Evolutionary conservation across 2,329 filamentous ascomycete genomes (phyloP), one percentile per base, ranked within the genome.

Genomic region (Coccinonectria pachysandricola): DNA sequence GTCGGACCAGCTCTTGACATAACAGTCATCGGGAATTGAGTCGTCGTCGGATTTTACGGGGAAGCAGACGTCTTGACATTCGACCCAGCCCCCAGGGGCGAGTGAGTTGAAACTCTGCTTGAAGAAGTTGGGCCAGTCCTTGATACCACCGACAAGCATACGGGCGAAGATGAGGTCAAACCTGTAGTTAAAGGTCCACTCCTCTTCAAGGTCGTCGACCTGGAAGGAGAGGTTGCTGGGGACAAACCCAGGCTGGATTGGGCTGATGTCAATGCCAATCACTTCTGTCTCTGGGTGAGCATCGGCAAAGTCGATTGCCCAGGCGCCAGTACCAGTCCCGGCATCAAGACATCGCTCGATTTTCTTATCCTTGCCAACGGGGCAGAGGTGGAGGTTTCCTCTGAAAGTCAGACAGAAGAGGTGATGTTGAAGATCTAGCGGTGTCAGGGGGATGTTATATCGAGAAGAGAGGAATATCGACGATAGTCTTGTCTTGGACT

Each of bases 161-260:
- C 57, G 53, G 7, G 36, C 43, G 26, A 57, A 59, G 11, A 64
- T 43, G 14, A 58, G 55, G 35, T 65, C 60, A 21, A 64, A 63
- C 2, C 48, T 42, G 14, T 47, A 40, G 1, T 36, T 35, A 12
- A 48, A 62, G 2, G 46, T 50, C 60, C 60, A 64, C n/a, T 50
- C 43, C 11, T 54, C 49, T 21, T 59, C 56, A 7, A 56, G 34
- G 31, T 64, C 56, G 28, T 64, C 60, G 21, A 64, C 46, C 15
- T 60, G 57, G 36, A 70, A 71, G 7, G 49, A 44, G 4, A 66
- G 53, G 27, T 71, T 71, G 1, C 61, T 53, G 3, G 65, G 64
- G 3, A 66, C 59, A 39, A 54, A 54, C 1, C 27, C 30, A 1
- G 57, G 54, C 15, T 61, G 57, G 4, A 61, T 61, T 0, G 59